Base-by-base conservation (phyloP, 140 eudicot species). In the Bidens hawaiensis region DNA sequence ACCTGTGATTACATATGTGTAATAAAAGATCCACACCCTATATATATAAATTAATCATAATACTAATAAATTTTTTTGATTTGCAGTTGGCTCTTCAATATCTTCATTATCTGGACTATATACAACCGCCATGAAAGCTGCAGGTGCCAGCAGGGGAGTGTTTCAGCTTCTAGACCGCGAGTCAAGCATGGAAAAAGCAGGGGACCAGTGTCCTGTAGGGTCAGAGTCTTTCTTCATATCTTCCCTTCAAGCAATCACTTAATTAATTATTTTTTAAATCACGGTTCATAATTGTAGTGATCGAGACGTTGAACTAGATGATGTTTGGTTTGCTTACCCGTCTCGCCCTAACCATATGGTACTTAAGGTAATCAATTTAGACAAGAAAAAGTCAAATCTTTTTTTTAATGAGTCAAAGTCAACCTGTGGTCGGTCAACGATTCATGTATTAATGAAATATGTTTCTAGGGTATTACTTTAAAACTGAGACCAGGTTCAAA, bases 111-210 rank as follows among this genome's bases (percentile, higher is more conserved):
- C 97, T 1, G 79, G 91, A 18, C 60, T 89, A 71, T 89, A 89
- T 72, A 81, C 95, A 21, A 78, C 79, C 0, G 84, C 83, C 23
- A 89, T 89, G 97, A 89, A 89, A 83, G 97, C 97, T 62, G 95
- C 95, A 21, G 97, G 97, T 65, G 97, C 97, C 31, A 89, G 97
- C 67, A 81, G 97, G 60, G 64, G 97, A 52, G 97, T 89, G 58
- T 89, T 89, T 68, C 97, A 89, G 78, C 83, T 89, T 69, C 74
- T 89, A 38, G 97, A 89, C 58, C 97, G 97, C 10, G 74, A 46
- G 22, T 85, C 97, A 4, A 72, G 82, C 75, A 85, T 89, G 97
- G 78, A 78, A 23, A 80, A 80, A 71, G 49, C 97, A 17, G 97
- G 97, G 64, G 53, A 81, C 24, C 75, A 79, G 66, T 78, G 94